Evolutionary conservation across 2,329 filamentous ascomycete species (phyloP).

Genomic region (Epicoccum nigrum): DNA sequence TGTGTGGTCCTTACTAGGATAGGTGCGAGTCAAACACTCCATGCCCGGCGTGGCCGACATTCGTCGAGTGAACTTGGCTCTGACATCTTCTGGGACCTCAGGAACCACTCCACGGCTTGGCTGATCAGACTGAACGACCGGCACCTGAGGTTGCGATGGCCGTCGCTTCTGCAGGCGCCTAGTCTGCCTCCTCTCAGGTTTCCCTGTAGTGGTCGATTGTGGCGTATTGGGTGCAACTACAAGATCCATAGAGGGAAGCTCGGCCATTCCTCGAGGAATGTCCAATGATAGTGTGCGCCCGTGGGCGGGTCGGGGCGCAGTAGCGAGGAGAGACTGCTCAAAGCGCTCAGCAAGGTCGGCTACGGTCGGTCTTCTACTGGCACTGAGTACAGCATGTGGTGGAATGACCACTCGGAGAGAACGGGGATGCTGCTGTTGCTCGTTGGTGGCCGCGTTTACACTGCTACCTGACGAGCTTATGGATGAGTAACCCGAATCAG

Average conservation of each 20-base stretch:
- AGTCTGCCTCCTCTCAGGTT: constrained; percentile 27
- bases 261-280: constrained; percentile 14
- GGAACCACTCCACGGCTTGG: constrained; percentile 42
- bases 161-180: constrained; percentile 43
- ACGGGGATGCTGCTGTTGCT: constrained; percentile 8
- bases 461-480: constrained; percentile 16
- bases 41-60: constrained; percentile 44
- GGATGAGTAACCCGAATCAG: constrained; percentile 51
- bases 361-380: constrained; percentile 16
- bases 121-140: constrained; percentile 41
- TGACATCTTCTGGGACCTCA: constrained; percentile 42
- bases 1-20: constrained; percentile 36
- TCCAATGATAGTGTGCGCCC: constrained; percentile 17
- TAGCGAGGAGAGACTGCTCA: constrained; percentile 7
- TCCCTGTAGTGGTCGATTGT: constrained; percentile 27
- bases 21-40: constrained; percentile 46
- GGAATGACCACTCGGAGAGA: constrained; percentile 5
- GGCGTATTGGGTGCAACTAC: constrained; percentile 13
- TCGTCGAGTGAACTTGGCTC: constrained; percentile 44
- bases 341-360: neutral
- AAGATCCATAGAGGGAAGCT: constrained; percentile 11
- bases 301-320: constrained; percentile 6
- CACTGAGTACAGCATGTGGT: neutral
- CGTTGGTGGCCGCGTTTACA: neutral
- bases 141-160: constrained; percentile 33